Percentiles rank a stretch among this genome's conserved stretches.
These are phyloP conservation scores for Curvularia eragrostidis DNA, from an alignment of 2,329 filamentous ascomycete species.

Conservation along the genomic window DNA sequence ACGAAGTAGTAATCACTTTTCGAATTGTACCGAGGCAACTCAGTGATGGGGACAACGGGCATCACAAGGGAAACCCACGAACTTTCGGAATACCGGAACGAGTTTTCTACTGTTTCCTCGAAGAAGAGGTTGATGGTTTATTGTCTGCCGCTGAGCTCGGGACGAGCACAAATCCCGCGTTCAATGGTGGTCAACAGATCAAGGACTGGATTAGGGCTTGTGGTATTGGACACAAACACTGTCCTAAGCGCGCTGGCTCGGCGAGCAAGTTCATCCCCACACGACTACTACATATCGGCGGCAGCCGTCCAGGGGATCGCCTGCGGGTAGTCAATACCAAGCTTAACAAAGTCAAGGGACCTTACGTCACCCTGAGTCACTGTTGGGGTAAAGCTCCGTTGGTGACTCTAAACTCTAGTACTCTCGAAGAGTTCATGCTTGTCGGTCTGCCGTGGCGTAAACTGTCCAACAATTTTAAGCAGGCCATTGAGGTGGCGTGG, in stretches of 20 bases:
- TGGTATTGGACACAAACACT: conserved; percentile 14
- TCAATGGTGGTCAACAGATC: conserved; percentile 15
- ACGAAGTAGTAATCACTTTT: conserved; percentile 2
- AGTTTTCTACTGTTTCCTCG: conserved; percentile 13
- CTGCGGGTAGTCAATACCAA: conserved; percentile 17
- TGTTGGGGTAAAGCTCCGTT: conserved; percentile 23
- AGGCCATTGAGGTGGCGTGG: conserved; percentile 30
- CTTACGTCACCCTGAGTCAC: conserved; percentile 33
- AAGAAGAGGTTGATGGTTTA: conserved; percentile 5
- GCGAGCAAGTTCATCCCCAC: conserved; percentile 2
- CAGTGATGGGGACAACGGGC: background rate
- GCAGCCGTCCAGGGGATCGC: conserved; percentile 1
- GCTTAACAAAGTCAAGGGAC: conserved; percentile 9
- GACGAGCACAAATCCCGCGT: conserved; percentile 5
- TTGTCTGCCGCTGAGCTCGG: conserved; percentile 8
- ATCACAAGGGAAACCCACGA: background rate
- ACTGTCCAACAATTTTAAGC: conserved; percentile 27
- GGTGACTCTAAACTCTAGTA: background rate
- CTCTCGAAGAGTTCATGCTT: conserved; percentile 5
- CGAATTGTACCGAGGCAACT: conserved; percentile 1
- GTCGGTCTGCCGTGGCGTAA: background rate
- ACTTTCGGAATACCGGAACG: conserved; percentile 14
- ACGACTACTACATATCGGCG: conserved; percentile 4
- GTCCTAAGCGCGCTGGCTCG: conserved; percentile 12
- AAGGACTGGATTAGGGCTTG: conserved; percentile 15